Base-by-base conservation (phyloP, 2,329 filamentous ascomycete species). In the Leptographium radiaticola region DNA sequence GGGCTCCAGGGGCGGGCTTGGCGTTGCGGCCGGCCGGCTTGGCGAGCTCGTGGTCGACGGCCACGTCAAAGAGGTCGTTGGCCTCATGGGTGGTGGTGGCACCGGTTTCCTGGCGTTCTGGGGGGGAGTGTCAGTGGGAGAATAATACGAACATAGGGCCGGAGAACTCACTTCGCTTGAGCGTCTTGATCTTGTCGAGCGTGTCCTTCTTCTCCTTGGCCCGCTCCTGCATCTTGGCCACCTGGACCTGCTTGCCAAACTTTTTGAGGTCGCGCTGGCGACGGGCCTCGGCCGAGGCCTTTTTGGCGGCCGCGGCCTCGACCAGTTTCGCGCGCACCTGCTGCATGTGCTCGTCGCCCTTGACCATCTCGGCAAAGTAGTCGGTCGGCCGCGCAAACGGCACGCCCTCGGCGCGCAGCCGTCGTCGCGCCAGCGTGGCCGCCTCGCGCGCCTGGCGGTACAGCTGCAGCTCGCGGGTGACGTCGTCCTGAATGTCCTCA, bases 351-450 rank as follows among this genome's bases (percentile, higher is more conserved):
- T 94, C 91, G 67, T 98, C 93, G 64, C 85, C 88, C 80, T 97
- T 97, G 64, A 96, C 84, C 90, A 97, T 98, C 76, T 98, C 93
- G 46, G 93, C 93, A 63, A 98, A 98, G 73, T 95, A 98, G 71
- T 98, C 93, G 54, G 81, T 84, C 4, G 93, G 93, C 11, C 93
- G 80, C 33, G 88, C 85, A 71, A 98, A 98, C 8, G 87, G 80
- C 1, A 91, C 78, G 10, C 85, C 85, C 68, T 96, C 91, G 59
- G 85, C 83, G 65, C 87, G 85, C 30, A 98, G 76, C 57, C 83
- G 73, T n/a, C 73, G 68, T 54, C 91, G 85, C 2, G 81, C 93
- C 56, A 80, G 72, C 59, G 83, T 80, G 5, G 85, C 89, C 1
- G 89, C 89, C 39, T 87, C 82, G 42, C 95, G 80, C 49, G 86